Evolutionary conservation across 306 rosid species (phyloP).

Genomic region (Hippophae gyantsensis): DNA sequence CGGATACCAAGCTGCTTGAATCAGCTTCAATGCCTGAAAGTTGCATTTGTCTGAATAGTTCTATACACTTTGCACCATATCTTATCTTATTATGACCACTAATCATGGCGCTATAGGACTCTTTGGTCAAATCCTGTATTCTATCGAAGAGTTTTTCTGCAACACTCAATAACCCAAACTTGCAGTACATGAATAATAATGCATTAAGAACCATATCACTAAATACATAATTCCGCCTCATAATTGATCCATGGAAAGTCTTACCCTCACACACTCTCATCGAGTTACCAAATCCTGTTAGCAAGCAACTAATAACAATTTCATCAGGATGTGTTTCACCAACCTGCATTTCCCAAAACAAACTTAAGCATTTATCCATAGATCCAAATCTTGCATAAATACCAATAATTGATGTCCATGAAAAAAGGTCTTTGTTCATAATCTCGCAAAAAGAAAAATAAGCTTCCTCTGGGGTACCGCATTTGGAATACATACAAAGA

Average conservation of each 20-base stretch:
- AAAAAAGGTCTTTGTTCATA: constrained; percentile 43
- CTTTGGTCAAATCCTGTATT: constrained; percentile 19
- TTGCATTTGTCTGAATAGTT: constrained; percentile 51
- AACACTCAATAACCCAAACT: constrained; percentile 41
- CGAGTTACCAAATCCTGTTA: constrained; percentile 52
- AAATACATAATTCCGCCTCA: constrained; percentile 26
- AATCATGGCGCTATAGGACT: constrained; percentile 52
- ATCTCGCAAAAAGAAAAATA: constrained; percentile 38
- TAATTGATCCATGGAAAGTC: constrained; percentile 54
- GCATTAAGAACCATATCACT: constrained; percentile 35
- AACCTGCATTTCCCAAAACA: constrained; percentile 47
- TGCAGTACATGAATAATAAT: constrained; percentile 60
- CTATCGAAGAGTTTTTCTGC: constrained; percentile 48
- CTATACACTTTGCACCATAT: constrained; percentile 28
- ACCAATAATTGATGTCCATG: constrained; percentile 60
- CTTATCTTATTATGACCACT: constrained; percentile 43
- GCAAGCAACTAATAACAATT: constrained; percentile 48
- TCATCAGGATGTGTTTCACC: constrained; percentile 43
- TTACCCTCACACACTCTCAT: constrained; percentile 35
- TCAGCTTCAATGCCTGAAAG: constrained; percentile 31
- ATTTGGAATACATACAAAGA: constrained; percentile 60
- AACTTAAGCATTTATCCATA: constrained; percentile 37
- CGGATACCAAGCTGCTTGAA: constrained; percentile 35
- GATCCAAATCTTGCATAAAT: constrained; percentile 54
- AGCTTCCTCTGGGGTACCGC: constrained; percentile 50